A percentile compares a stretch with the other conserved stretches of the same genome.
phyloP scores from a whole-genome alignment of 495 filamentous ascomycete species.

The Lophiostoma macrostomum region DNA sequence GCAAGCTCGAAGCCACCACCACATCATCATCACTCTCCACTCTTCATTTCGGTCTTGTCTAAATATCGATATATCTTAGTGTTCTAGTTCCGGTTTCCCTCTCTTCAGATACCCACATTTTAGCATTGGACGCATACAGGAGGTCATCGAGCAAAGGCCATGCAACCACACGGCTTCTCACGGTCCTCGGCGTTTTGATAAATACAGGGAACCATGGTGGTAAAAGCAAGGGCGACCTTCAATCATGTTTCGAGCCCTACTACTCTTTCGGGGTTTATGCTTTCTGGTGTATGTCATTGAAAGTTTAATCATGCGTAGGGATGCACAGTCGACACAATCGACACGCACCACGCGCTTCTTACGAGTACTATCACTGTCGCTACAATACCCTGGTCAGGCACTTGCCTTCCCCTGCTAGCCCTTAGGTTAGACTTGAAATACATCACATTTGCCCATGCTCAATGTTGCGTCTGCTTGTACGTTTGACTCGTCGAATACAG shows the following conservation, averaged over 20 bases:
- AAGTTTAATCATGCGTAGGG: not conserved
- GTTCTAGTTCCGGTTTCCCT: not conserved
- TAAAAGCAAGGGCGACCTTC: slow-evolving; percentile 19
- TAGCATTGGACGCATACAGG: not conserved
- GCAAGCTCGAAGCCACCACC: not conserved
- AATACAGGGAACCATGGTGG: not conserved
- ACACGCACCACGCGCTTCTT: too few relatives aligned
- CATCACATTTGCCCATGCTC: too few relatives aligned
- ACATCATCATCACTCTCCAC: slow-evolving; percentile 11
- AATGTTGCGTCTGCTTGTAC: too few relatives aligned
- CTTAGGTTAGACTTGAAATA: too few relatives aligned
- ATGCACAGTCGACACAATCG: too few relatives aligned
- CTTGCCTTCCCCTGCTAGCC: too few relatives aligned
- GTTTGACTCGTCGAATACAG: too few relatives aligned
- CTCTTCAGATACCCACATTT: slow-evolving; percentile 15
- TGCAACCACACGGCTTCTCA: not conserved
- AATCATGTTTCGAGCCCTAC: not conserved
- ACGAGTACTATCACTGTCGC: too few relatives aligned
- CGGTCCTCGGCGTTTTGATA: slow-evolving; percentile 8
- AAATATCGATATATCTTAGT: not conserved
- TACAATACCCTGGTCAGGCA: too few relatives aligned
- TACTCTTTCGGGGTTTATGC: not conserved
- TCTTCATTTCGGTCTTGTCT: slow-evolving; percentile 14
- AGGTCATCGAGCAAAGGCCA: not conserved
- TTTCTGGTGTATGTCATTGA: not conserved